Base-by-base conservation (phyloP, 495 filamentous ascomycete species). In the Lepidopterella palustris region DNA sequence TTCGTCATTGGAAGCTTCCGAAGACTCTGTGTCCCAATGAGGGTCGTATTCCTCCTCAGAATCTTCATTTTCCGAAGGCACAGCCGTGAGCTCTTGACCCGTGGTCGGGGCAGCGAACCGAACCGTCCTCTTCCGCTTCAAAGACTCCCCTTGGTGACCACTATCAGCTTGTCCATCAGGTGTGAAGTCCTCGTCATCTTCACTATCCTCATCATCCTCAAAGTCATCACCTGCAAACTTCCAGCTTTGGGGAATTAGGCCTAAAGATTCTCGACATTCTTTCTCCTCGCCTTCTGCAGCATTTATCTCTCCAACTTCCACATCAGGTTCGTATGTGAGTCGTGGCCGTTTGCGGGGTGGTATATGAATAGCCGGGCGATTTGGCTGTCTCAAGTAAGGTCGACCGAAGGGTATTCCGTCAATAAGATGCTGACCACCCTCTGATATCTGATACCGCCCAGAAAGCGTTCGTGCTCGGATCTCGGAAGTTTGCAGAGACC, bases 401-500 rank as follows among this genome's bases (percentile, higher is more conserved):
- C 87, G 80, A 5, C 93, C 93, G 69, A 95, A 97, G 1, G 93
- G 79, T 20, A 96, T 80, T 21, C 93, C 93, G 68, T 98, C 93
- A 10, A 95, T 81, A 13, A 98, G 78, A 71, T 91, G 92, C 67
- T 80, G 86, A 23, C 93, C 93, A 62, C 87, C 85, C 6, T 74
- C 58, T 0, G 88, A 84, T 25, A 97, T 96, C 69, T 97, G 93
- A 63, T 87, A 77, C 39, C 93, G 82, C 25, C 93, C 93, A 26
- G 84, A 87, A 13, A 95, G 70, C 51, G 82, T 84, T 55, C 93
- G 80, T 24, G 83, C 80, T 53, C 85, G 83, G 15, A 92, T 74
- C 64, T 98, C 93, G 40, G 81, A 78, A 20, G 83, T 82, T 59
- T 86, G 79, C 24, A 97, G 78, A 8, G 92, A 85, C 18, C 92